Evolutionary conservation across 768 basidiomycete species (phyloP).

Genomic region (Saitozyma sp.): DNA sequence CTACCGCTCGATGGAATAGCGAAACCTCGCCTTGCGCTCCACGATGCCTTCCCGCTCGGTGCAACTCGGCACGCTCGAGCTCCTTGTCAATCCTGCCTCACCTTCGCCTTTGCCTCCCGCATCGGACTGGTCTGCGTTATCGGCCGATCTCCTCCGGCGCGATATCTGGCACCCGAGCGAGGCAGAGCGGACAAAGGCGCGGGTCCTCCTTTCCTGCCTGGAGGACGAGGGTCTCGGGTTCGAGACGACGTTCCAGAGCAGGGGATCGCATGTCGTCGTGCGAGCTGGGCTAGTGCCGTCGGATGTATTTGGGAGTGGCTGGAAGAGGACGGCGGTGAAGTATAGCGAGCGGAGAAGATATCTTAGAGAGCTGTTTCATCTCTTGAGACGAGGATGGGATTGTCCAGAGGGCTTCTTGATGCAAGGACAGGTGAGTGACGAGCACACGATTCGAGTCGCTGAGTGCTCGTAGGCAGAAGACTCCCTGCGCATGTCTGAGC

Average conservation of each 20-base stretch:
- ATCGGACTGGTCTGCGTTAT: too few relatives aligned
- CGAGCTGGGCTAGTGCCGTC: conserved; percentile 15
- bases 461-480: conserved; percentile 16
- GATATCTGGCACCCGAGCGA: too few relatives aligned
- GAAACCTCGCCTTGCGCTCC: too few relatives aligned
- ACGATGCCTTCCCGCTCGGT: too few relatives aligned
- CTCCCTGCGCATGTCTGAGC: conserved; percentile 20
- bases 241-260: background rate
- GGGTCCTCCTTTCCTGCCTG: background rate
- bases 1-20: too few relatives aligned
- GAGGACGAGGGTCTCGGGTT: background rate
- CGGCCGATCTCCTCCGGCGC: too few relatives aligned
- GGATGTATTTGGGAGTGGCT: conserved; percentile 18
- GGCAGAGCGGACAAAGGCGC: too few relatives aligned
- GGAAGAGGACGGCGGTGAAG: conserved; percentile 13
- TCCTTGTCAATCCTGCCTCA: too few relatives aligned
- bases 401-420: conserved; percentile 9
- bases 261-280: background rate
- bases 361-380: conserved; percentile 10
- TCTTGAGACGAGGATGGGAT: conserved; percentile 9
- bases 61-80: too few relatives aligned
- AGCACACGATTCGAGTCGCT: background rate
- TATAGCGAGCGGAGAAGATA: conserved; percentile 4
- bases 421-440: conserved; percentile 12
- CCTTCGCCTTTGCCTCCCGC: too few relatives aligned